Conservation (phyloP, 2,329 filamentous ascomycete genomes). For the Phoma sp. region DNA sequence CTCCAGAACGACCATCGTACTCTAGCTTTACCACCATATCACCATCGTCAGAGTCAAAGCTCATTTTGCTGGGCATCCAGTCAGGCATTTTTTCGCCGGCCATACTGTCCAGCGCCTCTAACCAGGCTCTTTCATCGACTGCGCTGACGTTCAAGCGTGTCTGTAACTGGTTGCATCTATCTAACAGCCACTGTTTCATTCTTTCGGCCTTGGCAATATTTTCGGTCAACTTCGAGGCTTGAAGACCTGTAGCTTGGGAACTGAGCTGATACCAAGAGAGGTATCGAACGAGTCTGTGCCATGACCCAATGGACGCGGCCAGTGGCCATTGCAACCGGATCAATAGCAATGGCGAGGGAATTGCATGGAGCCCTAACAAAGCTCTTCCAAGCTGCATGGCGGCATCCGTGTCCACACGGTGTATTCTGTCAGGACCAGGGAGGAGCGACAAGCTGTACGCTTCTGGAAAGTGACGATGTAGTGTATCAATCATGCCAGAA, state of each 20-base stretch:
- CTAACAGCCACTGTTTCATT: background rate
- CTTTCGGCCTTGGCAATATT: background rate
- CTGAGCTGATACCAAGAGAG: background rate
- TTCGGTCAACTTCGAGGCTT: background rate
- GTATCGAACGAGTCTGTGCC: constrained; percentile 3
- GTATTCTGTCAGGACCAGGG: background rate
- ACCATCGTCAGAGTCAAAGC: constrained; percentile 2
- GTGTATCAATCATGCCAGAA: constrained; percentile 5
- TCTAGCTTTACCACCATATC: constrained; percentile 9
- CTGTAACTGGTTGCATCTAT: background rate
- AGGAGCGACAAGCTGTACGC: background rate
- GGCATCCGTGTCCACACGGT: background rate
- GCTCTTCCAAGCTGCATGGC: background rate
- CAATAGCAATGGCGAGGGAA: background rate
- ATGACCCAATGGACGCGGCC: background rate
- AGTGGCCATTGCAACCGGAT: background rate
- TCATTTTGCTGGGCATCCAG: constrained; percentile 9
- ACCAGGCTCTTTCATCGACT: constrained; percentile 7
- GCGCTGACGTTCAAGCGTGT: background rate
- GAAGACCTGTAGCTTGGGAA: background rate
- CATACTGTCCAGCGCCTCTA: constrained; percentile 12
- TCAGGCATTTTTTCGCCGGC: constrained; percentile 8
- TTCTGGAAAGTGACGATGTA: background rate
- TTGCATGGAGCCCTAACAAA: background rate
- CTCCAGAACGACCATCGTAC: background rate